Base-by-base conservation (phyloP, 2,329 filamentous ascomycete species). In the Knoxdaviesia capensis region DNA sequence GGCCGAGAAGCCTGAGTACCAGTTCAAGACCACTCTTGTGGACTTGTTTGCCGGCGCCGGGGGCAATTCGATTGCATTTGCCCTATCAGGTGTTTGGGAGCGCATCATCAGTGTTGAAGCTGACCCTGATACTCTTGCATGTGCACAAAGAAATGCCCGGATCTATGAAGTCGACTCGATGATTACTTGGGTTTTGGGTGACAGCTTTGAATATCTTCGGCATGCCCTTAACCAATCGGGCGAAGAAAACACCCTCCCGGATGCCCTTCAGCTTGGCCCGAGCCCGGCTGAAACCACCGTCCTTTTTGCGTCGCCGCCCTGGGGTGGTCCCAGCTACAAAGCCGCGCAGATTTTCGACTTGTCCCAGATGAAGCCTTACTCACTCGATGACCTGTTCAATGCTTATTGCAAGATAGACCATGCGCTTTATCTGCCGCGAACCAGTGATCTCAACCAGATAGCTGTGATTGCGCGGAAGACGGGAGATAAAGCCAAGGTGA, bases 51-150 rank as follows among this genome's bases (percentile, higher is more conserved):
- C 79, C 31, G 90, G 90, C 37, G 86, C 83, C 1, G 90, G 92
- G 34, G 90, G 87, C 43, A 98, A 98, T 56, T 74, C 80, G 29
- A 96, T 98, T 50, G 85, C 87, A n/a, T 92, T 98, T 51, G 88
- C 90, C 11, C 69, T 77, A 7, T 83, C 79, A 1, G 74, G 70
- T 20, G 74, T 77, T 48, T 98, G 85, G 81, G 71, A 77, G 41
- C 77, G 74, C 48, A 74, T 98, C 48, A 85, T 96, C 54, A 85
- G 82, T 36, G 80, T 98, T 50, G 90, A 98, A 60, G 81, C 79
- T 50, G 78, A 96, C 52, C 65, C 77, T 4, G 71, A 76, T 7
- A 84, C 82, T 1, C 69, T 98, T 6, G 77, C 79, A 38, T 98
- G 92, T 59, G 90, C 86, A 30, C 87, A 93, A 61, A 77, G 92